Conservation (phyloP, 768 basidiomycete species). For the Leucosporidium scottii region DNA sequence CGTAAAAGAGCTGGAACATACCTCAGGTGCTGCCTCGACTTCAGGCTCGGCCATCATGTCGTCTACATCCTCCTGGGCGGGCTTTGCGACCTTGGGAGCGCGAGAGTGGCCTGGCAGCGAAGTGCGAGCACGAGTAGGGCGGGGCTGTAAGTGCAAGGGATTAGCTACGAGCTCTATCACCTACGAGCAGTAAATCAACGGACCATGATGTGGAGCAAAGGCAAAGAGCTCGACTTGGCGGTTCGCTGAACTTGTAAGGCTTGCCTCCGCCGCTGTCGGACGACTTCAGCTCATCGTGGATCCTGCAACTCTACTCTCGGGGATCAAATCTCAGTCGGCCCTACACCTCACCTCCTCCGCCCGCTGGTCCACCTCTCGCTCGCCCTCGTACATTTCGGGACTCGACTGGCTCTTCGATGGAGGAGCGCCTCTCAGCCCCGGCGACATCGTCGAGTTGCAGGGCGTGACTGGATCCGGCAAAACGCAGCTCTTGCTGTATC, state of each 20-base stretch:
- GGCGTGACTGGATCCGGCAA: too few relatives aligned
- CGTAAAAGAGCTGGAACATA: too few relatives aligned
- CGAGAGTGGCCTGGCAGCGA: slow-evolving; percentile 26
- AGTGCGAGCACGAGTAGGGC: slow-evolving; percentile 14
- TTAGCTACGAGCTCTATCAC: not conserved
- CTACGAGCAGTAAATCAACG: not conserved
- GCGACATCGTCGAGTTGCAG: too few relatives aligned
- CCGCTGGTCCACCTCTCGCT: too few relatives aligned
- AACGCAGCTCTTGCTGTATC: too few relatives aligned
- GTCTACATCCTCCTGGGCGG: not conserved
- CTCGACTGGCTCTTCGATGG: too few relatives aligned
- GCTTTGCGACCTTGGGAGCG: not conserved
- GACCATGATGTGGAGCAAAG: not conserved
- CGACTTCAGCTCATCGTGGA: slow-evolving; percentile 49
- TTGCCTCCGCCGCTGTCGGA: not conserved
- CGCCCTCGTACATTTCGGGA: too few relatives aligned
- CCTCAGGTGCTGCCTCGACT: not conserved
- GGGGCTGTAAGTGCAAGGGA: slow-evolving; percentile 6
- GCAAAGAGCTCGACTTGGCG: not conserved
- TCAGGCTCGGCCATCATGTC: not conserved
- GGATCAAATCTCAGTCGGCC: too few relatives aligned
- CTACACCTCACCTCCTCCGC: too few relatives aligned
- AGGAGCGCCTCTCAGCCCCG: too few relatives aligned
- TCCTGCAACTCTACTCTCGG: not conserved
- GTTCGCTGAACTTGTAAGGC: not conserved